Evolutionary conservation across 2,329 filamentous ascomycete species (phyloP).

Genomic region (Colletotrichum melonis): DNA sequence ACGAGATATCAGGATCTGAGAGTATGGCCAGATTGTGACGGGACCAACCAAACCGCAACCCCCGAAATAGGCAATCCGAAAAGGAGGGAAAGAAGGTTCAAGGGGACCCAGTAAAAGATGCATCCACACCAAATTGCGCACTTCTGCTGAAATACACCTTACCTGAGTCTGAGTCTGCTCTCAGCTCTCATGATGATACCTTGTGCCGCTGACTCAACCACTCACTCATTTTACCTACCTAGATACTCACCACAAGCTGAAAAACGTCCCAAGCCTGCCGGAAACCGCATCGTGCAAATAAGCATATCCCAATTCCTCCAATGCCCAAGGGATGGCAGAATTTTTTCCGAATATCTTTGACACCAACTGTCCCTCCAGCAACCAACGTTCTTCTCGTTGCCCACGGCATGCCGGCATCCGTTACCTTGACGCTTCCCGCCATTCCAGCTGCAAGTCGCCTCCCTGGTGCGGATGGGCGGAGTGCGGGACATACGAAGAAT

Average conservation of each 20-base stretch:
- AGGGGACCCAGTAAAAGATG: neutral
- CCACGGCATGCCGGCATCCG: too few species aligned
- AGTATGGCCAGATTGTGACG: neutral
- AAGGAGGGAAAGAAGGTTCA: neutral
- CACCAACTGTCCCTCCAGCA: too few species aligned
- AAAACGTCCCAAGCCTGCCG: neutral
- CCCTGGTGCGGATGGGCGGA: neutral
- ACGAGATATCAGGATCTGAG: neutral
- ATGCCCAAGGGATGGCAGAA: too few species aligned
- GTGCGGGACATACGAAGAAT: neutral
- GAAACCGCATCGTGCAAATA: neutral
- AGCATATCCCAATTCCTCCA: neutral
- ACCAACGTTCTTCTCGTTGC: too few species aligned
- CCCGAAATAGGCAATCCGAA: neutral
- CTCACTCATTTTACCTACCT: neutral
- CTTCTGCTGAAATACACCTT: neutral
- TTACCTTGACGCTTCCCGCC: neutral
- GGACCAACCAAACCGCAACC: neutral
- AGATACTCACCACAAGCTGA: too few species aligned
- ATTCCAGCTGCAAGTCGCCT: constrained; percentile 9
- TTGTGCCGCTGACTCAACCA: neutral
- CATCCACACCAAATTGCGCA: neutral
- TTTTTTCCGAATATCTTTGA: too few species aligned
- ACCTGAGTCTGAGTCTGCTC: neutral
- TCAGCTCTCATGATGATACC: neutral